These are phyloP conservation scores for Aquanectria penicillioides DNA, from an alignment of 2,329 filamentous ascomycete genomes.

Conservation along the genomic window DNA sequence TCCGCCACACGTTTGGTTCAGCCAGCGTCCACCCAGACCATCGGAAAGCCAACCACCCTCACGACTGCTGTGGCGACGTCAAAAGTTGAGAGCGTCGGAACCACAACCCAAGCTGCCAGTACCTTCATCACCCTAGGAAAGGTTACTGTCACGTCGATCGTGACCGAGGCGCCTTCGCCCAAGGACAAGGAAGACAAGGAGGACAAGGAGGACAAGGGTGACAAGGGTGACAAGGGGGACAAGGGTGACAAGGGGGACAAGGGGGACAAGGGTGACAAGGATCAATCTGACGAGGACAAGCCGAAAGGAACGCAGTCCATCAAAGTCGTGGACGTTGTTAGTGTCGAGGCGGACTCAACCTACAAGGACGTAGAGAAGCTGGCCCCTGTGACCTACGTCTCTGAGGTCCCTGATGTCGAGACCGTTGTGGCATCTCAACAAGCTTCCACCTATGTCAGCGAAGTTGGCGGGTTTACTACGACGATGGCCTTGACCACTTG, in stretches of 20 bases:
- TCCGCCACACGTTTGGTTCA: conserved; percentile 6
- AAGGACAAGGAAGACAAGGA: too few relatives aligned
- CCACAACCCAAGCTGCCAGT: conserved; percentile 35
- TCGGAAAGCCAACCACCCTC: conserved; percentile 1
- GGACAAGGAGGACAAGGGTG: too few relatives aligned
- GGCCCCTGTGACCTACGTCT: conserved; percentile 34
- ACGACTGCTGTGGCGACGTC: conserved; percentile 24
- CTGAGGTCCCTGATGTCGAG: conserved; percentile 20
- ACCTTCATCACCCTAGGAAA: conserved; percentile 38
- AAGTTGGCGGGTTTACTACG: conserved; percentile 1
- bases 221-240: too few relatives aligned
- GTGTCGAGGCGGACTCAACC: conserved; percentile 32
- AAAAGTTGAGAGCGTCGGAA: conserved; percentile 27
- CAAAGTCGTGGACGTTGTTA: conserved; percentile 36
- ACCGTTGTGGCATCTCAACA: conserved; percentile 16
- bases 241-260: too few relatives aligned
- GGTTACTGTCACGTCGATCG: conserved; percentile 35
- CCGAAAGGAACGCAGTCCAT: conserved; percentile 17
- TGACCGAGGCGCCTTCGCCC: too few relatives aligned
- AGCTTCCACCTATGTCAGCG: too few relatives aligned
- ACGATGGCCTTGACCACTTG: neutral
- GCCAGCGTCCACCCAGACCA: conserved; percentile 22
- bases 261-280: too few relatives aligned
- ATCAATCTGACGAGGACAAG: too few relatives aligned
- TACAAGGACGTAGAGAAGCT: conserved; percentile 36